Conservation (phyloP, 768 basidiomycete species). For the Hydnomerulius pinastri region DNA sequence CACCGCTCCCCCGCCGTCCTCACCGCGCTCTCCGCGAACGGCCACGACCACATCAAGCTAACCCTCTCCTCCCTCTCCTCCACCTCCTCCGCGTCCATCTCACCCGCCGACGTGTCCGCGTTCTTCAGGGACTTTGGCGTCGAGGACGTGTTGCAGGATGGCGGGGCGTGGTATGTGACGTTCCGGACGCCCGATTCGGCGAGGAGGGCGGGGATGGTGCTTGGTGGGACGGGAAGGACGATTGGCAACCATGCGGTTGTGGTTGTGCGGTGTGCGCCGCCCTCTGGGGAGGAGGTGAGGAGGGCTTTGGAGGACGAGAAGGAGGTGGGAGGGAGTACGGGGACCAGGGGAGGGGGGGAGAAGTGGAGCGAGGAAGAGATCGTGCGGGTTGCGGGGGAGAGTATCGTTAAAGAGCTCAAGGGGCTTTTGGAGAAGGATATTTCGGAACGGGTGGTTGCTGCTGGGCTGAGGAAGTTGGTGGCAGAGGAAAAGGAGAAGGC, state of each 20-base stretch:
- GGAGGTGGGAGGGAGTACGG: slow-evolving; percentile 36
- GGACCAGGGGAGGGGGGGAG: no score
- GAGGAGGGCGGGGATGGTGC: slow-evolving; percentile 64
- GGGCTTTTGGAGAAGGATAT: slow-evolving; percentile 64
- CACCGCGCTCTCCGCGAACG: slow-evolving; percentile 59
- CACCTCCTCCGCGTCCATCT: no score
- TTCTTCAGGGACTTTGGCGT: slow-evolving; percentile 75
- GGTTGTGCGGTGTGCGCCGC: slow-evolving; percentile 45
- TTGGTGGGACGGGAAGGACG: slow-evolving; percentile 50
- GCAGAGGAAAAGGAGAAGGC: slow-evolving; percentile 50
- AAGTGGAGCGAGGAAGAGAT: slow-evolving; percentile 57
- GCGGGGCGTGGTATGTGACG: slow-evolving; percentile 77
- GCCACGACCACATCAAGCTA: slow-evolving; percentile 71
- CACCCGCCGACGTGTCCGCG: slow-evolving; percentile 62
- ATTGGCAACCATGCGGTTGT: slow-evolving; percentile 62
- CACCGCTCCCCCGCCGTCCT: slow-evolving; percentile 37
- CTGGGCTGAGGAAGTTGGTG: slow-evolving; percentile 54
- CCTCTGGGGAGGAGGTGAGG: slow-evolving; percentile 35
- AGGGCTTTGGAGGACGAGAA: slow-evolving; percentile 31
- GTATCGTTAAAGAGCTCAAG: slow-evolving; percentile 59
- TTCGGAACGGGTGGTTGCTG: slow-evolving; percentile 56
- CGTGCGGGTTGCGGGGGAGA: slow-evolving; percentile 53
- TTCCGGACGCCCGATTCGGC: slow-evolving; percentile 68
- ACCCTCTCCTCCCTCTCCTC: no score
- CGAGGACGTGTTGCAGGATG: slow-evolving; percentile 71